phyloP scores from a whole-genome alignment of 495 filamentous ascomycete species.

The Cercophora newfieldiana region DNA sequence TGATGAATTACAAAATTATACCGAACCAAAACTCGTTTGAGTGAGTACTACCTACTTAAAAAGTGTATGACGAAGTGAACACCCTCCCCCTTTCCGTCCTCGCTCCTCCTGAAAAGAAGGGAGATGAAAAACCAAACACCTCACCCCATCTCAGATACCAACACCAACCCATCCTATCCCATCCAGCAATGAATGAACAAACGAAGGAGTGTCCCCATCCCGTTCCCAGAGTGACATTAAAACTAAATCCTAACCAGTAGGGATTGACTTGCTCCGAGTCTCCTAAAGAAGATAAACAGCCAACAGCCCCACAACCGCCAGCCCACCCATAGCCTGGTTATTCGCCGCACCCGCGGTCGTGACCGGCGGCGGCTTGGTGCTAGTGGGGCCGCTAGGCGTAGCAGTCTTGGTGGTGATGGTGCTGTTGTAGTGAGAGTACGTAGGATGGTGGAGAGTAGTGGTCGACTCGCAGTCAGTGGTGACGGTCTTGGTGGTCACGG shows the following conservation, averaged over 20 bases:
- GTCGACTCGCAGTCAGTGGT: neutral
- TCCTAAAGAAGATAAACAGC: slow-evolving; percentile 17
- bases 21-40: neutral
- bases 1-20: neutral
- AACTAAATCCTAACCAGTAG: too few relatives aligned
- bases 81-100: neutral
- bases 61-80: neutral
- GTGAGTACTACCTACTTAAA: neutral
- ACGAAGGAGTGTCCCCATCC: neutral
- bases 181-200: neutral
- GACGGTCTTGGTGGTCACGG: neutral
- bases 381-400: neutral
- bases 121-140: too few relatives aligned
- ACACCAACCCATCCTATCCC: neutral
- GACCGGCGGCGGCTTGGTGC: neutral
- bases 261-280: too few relatives aligned
- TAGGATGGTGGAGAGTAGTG: slow-evolving; percentile 14
- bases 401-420: neutral
- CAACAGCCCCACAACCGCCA: slow-evolving; percentile 18
- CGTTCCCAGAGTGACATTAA: neutral
- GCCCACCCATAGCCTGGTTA: slow-evolving; percentile 17
- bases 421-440: neutral
- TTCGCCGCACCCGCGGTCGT: slow-evolving; percentile 14
- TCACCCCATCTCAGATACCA: too few relatives aligned
- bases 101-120: too few relatives aligned